Percentiles rank a stretch among this genome's conserved stretches.
Conservation (phyloP, 176 grass and related monocot species). For the Otatea glauca region DNA sequence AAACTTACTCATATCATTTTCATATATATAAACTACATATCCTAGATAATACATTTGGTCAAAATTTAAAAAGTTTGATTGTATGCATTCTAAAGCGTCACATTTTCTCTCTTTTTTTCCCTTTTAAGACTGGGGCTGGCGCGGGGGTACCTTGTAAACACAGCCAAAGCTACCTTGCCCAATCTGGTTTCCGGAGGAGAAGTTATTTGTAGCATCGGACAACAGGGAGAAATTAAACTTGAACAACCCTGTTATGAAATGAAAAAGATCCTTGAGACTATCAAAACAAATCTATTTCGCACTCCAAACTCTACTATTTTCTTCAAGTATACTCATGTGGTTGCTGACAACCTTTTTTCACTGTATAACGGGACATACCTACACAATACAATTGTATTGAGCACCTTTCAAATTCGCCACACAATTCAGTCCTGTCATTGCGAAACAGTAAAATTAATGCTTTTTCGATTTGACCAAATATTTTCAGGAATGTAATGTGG, state of each 20-base stretch:
- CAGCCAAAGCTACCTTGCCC: slow-evolving; percentile 35
- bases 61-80: too few species aligned
- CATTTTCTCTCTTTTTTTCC: too few species aligned
- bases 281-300: slow-evolving; percentile 8
- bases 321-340: background rate
- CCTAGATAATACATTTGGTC: too few species aligned
- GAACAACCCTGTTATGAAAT: slow-evolving; percentile 4
- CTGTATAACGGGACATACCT: slow-evolving; percentile 21
- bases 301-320: background rate
- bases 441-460: slow-evolving; percentile 7
- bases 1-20: too few species aligned
- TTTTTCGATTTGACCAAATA: background rate
- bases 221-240: slow-evolving; percentile 29
- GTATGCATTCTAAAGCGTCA: too few species aligned
- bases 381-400: background rate
- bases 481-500: background rate
- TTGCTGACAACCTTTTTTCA: background rate
- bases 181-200: slow-evolving; percentile 31
- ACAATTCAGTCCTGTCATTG: slow-evolving; percentile 3
- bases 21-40: too few species aligned
- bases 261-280: background rate
- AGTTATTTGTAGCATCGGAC: slow-evolving; percentile 41
- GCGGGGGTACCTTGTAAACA: slow-evolving; percentile 45
- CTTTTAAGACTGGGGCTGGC: too few species aligned
- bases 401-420: background rate